phyloP scores from a whole-genome alignment of 768 basidiomycete species.

The Rhodotorula graminis region DNA sequence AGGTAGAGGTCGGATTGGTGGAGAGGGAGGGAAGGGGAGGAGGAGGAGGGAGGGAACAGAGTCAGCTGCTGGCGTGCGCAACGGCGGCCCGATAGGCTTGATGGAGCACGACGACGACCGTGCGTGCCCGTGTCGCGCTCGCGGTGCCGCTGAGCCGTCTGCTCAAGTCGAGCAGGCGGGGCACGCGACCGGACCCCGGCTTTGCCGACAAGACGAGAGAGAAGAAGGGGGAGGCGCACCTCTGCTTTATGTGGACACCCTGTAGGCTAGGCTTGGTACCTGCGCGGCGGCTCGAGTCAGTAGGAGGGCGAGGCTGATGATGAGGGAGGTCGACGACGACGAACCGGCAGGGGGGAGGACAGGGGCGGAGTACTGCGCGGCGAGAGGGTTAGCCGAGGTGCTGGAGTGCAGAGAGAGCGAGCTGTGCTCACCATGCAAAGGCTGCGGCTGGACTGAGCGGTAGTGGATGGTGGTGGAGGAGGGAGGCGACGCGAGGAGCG shows the following conservation, averaged over 20 bases:
- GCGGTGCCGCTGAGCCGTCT: no score
- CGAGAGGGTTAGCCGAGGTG: not conserved
- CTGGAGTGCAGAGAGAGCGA: not conserved
- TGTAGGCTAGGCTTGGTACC: slow-evolving; percentile 1
- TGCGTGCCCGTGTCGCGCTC: no score
- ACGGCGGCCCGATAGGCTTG: no score
- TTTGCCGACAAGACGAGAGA: not conserved
- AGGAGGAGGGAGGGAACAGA: not conserved
- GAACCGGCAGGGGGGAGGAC: not conserved
- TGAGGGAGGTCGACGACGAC: not conserved
- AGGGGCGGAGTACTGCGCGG: not conserved
- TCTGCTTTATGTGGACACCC: slow-evolving; percentile 7
- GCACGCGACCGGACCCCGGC: no score
- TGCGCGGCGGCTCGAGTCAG: not conserved
- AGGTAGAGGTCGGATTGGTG: not conserved
- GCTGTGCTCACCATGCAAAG: not conserved
- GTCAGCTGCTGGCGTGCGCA: no score
- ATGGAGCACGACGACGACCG: no score
- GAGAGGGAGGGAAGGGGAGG: not conserved
- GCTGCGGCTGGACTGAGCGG: not conserved
- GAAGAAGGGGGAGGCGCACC: not conserved
- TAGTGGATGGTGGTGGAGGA: not conserved
- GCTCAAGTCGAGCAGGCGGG: no score
- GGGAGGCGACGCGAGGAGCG: not conserved
- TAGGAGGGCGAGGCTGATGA: not conserved